Base-by-base conservation (phyloP, 2,329 filamentous ascomycete species). In the Zasmidium citrigriseum region DNA sequence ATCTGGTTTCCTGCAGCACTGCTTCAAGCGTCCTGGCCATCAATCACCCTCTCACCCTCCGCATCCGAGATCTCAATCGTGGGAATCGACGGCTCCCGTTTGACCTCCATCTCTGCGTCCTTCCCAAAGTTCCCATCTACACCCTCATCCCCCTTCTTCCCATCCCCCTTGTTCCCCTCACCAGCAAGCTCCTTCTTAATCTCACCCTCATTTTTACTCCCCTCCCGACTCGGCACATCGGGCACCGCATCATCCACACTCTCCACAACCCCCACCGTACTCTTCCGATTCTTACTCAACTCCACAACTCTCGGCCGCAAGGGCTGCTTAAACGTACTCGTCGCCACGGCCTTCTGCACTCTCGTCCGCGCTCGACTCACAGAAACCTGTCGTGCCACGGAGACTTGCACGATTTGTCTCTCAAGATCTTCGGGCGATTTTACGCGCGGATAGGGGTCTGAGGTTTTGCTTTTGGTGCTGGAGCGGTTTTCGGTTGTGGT, bases 281-380 rank as follows among this genome's bases (percentile, higher is more conserved):
- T 72, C 64, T 71, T 72, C 41, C 71, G 60, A 46, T 69, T 67
- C 56, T 63, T 66, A 10, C 51, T 59, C 58, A 74, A 50, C 45
- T 73, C 68, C 47, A 74, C 70, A 2, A 74, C 65, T 25, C 67
- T 57, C 20, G 72, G 72, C 22, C 63, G 49, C 14, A 73, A 34
- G 12, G 70, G 70, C 52, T 68, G 68, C 50, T 67, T 71, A 18
- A 58, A 65, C 16, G 50, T 52, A 44, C 54, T 54, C 27, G 58
- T 64, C 48, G 54, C 61, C 29, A 63, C 60, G 20, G 67, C 66
- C 46, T 60, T 55, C 58, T 66, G 60, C 1, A 69, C 67, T 50
- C 61, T 50, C 11, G 53, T 63, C 24, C 67, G 48, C 11, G 67
- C 68, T 16, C 58, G 55, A 45, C 57, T 66, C 16, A 72, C 67